Conservation (phyloP, 1,284 basidiomycete genomes). For the Takashimella tepidaria region DNA sequence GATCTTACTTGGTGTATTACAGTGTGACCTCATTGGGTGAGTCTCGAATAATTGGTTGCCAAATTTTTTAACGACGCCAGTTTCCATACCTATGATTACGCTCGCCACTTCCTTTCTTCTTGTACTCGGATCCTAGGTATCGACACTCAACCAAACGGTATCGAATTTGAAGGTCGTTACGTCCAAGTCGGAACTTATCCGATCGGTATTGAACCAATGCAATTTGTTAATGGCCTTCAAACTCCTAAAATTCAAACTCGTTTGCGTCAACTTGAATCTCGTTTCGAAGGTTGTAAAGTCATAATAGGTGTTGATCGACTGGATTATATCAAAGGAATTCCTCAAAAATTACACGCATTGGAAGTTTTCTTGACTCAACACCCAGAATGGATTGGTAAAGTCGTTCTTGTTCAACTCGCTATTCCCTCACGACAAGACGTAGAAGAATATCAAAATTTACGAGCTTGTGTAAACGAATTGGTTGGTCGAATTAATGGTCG, state of each 20-base stretch:
- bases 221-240: slow-evolving; percentile 82
- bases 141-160: slow-evolving; percentile 97
- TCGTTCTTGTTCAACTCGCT: slow-evolving; percentile 92
- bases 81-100: slow-evolving; percentile 99
- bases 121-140: slow-evolving; percentile 93
- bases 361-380: slow-evolving; percentile 96
- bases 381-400: slow-evolving; percentile 99
- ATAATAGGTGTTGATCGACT: slow-evolving; percentile 97
- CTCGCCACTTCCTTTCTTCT: slow-evolving; percentile 96
- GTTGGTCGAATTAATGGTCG: slow-evolving; percentile 97
- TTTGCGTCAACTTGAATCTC: slow-evolving; percentile 72
- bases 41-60: slow-evolving; percentile 14
- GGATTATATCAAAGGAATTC: slow-evolving; percentile 99
- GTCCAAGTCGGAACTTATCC: slow-evolving; percentile 98
- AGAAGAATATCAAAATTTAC: slow-evolving; percentile 97
- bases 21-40: slow-evolving; percentile 86
- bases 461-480: slow-evolving; percentile 93
- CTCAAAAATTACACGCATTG: slow-evolving; percentile 93
- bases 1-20: slow-evolving; percentile 89
- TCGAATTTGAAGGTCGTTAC: slow-evolving; percentile 90
- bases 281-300: slow-evolving; percentile 92
- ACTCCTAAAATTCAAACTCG: slow-evolving; percentile 73
- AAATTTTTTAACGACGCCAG: slow-evolving; percentile 17
- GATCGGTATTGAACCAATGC: slow-evolving; percentile 92
- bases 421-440: slow-evolving; percentile 97